Evolutionary conservation across 2,329 filamentous ascomycete species (phyloP).

Genomic region (Xylaria sp.): DNA sequence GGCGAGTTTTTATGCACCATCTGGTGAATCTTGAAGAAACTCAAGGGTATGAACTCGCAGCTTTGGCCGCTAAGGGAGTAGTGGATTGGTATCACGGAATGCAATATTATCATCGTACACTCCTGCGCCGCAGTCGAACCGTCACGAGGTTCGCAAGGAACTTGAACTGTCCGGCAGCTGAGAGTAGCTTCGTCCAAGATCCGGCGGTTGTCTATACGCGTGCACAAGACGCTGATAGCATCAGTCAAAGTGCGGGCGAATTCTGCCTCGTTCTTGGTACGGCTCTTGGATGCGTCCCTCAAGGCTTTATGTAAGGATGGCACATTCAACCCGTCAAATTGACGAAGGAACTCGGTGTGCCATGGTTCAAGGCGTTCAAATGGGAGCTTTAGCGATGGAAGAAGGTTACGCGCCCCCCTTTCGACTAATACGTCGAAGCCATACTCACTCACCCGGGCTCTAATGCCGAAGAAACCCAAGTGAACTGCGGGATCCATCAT

Average conservation of each 20-base stretch:
- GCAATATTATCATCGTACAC: constrained; percentile 64
- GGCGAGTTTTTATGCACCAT: constrained; percentile 66
- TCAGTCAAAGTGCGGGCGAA: constrained; percentile 59
- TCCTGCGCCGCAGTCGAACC: constrained; percentile 37
- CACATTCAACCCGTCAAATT: constrained; percentile 60
- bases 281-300: constrained; percentile 51
- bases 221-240: constrained; percentile 53
- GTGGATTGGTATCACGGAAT: constrained; percentile 71
- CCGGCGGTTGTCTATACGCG: constrained; percentile 53
- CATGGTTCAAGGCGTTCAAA: constrained; percentile 63
- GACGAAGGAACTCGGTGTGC: constrained; percentile 65
- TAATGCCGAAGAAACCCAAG: constrained; percentile 67
- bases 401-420: constrained; percentile 65
- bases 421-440: constrained; percentile 73
- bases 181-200: constrained; percentile 57
- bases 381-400: constrained; percentile 69
- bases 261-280: constrained; percentile 54
- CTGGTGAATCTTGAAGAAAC: constrained; percentile 74
- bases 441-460: constrained; percentile 61
- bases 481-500: constrained; percentile 66
- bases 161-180: constrained; percentile 53
- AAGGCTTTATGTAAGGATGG: constrained; percentile 54
- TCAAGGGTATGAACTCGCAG: constrained; percentile 70
- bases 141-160: constrained; percentile 51
- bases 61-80: constrained; percentile 61